Base-by-base conservation (phyloP, 768 basidiomycete genomes). In the Grammothele lineata region DNA sequence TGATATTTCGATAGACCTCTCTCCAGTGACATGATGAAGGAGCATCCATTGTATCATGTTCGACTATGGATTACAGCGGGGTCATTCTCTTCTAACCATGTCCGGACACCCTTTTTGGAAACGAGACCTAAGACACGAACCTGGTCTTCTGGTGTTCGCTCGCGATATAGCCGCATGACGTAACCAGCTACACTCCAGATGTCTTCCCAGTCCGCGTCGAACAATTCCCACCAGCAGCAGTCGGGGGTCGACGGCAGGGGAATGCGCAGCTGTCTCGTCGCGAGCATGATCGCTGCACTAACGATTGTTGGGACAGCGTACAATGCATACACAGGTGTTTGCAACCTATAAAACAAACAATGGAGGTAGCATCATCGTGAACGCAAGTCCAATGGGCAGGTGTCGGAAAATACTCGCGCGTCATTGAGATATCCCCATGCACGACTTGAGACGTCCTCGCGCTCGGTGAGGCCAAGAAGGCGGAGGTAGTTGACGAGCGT, bases 341-440 rank as follows among this genome's bases (percentile, higher is more conserved):
- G 94, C 19, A 96, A 73, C 25, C 95, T 98, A 55, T n/a, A n/a
- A 19, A 18, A 25, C 15, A 34, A 12, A 40, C n/a, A n/a, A n/a
- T n/a, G n/a, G 26, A 24, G 17, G 32, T 40, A n/a, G 4, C 26
- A 37, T 50, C 38, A 53, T 50, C 44, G 46, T 50, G 48, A 43
- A 43, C 47, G 45, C 26, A 37, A 39, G 54, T 42, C 22, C 47
- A 43, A 25, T 37, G 43, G 53, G 25, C 35, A n/a, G 5, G 17
- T 6, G 19, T 30, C 37, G 12, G 18, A 19, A 17, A 44, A 40
- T 38, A 80, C 90, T 62, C 61, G 95, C 94, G 89, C 87, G 64
- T 98, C 96, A 57, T 98, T 99, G 18, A 97, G 72, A 58, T 90
- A 96, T 0, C 91, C 91, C 96, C 96, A 99, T 18, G 92, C 91